Evolutionary conservation across 1,139 yeast genomes (phyloP).

Genomic region (Blastobotrys persicus): DNA sequence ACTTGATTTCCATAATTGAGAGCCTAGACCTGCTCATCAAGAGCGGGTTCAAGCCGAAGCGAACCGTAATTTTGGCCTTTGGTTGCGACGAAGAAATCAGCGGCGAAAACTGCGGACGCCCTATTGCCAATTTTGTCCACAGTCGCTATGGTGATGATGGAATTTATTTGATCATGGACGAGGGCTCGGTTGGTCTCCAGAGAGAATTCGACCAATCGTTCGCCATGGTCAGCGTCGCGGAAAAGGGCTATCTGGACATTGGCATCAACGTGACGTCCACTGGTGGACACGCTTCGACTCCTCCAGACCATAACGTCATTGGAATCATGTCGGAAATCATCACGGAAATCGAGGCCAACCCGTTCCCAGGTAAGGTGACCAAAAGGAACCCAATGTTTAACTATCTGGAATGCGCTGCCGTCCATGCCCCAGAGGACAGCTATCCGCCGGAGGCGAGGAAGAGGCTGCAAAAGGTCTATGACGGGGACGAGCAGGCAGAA

Average conservation of each 20-base stretch:
- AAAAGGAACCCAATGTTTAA: conserved; percentile 50
- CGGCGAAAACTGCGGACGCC: conserved; percentile 56
- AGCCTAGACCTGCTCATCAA: conserved; percentile 53
- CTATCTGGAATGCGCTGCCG: conserved; percentile 42
- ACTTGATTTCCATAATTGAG: conserved; percentile 56
- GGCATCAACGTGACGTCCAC: conserved; percentile 51
- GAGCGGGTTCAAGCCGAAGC: conserved; percentile 48
- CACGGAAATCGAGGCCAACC: conserved; percentile 50
- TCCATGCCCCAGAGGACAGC: conserved; percentile 16
- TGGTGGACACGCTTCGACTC: conserved; percentile 76
- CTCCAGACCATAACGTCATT: conserved; percentile 69
- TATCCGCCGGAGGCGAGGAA: conserved; percentile 11
- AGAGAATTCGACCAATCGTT: conserved; percentile 47
- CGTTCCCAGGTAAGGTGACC: conserved; percentile 47
- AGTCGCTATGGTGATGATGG: conserved; percentile 56
- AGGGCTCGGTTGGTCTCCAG: conserved; percentile 48
- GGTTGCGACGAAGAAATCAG: conserved; percentile 70
- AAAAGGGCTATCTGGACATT: conserved; percentile 63
- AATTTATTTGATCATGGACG: conserved; percentile 59
- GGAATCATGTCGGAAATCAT: conserved; percentile 61
- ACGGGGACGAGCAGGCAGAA: conserved; percentile 21
- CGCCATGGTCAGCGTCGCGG: conserved; percentile 62
- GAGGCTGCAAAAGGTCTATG: conserved; percentile 21
- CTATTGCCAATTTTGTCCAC: conserved; percentile 45
- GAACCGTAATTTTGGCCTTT: conserved; percentile 57